Evolutionary conservation across 371 early-diverging fungal species (phyloP), one percentile per base, ranked within the genome.

Genomic region (Rhizopus delemar): DNA sequence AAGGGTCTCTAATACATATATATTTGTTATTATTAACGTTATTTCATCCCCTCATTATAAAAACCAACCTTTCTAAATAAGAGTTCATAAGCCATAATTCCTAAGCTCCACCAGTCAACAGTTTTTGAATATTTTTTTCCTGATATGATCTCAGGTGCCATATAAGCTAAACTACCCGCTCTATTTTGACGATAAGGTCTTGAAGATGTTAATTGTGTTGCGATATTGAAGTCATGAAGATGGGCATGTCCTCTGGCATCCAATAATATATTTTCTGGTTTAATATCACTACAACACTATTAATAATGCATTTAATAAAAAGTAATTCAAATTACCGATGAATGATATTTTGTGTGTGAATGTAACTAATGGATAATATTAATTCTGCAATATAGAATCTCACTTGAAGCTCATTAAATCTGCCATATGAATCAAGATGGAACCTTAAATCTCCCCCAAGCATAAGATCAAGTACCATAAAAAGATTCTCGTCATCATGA

Each of bases 231-330:
- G 69, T 96, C 95, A 2, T 91, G 88, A 43, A 95, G 70, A 58
- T 92, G 91, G 4, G 86, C 88, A 59, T 94, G 93, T 35, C 95
- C 95, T 33, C 82, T 71, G 34, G 78, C 83, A 58, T 93, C 93
- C n/a, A 86, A 90, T 57, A 98, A 77, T 57, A 98, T 89, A 73
- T 98, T 98, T 69, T 98, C 99, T 0, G 99, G 99, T 65, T 98
- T 98, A 63, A 98, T 89, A 75, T 98, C 99, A 36, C 94, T 83
- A 39, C 31, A 46, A 7, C 12, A 39, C 39, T 0, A 9, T 39
- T 39, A 11, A 36, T 36, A 36, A 36, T 8, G 36, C 36, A 36
- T 6, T 36, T 36, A 36, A 5, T 36, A 34, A n/a, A 36, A 36
- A 36, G 36, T 11, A 36, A 36, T 22, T 36, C 36, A 13, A 43